A percentile compares a stretch with the other conserved stretches of the same genome.
Conservation (phyloP, 164 flowering plant species). For the Malania oleifera region DNA sequence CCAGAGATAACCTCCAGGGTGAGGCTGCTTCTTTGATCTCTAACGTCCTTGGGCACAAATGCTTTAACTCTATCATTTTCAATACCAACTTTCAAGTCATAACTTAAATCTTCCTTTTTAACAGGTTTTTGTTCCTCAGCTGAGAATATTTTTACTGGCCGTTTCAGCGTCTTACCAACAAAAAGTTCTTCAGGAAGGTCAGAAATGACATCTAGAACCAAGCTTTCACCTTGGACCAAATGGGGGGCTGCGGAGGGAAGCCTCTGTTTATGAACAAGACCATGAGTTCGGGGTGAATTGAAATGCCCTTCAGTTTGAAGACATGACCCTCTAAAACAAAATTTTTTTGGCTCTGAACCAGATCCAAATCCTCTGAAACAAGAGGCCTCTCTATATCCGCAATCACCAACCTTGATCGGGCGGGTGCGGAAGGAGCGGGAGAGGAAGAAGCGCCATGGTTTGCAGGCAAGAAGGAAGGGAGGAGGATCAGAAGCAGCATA, state of each 20-base stretch:
- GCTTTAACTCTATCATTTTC: constrained; percentile 24
- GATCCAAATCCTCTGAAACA: constrained; percentile 44
- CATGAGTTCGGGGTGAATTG: constrained; percentile 38
- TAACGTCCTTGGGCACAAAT: constrained; percentile 19
- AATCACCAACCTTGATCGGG: constrained; percentile 53
- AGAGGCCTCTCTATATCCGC: constrained; percentile 86
- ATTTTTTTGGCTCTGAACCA: constrained; percentile 29
- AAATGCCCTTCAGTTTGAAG: constrained; percentile 42
- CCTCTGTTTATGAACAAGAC: constrained; percentile 54
- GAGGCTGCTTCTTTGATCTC: constrained; percentile 65
- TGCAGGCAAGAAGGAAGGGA: constrained; percentile 55
- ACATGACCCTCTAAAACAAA: constrained; percentile 45
- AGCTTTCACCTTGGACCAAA: constrained; percentile 47
- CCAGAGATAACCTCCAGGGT: constrained; percentile 84
- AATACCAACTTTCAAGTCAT: constrained; percentile 14
- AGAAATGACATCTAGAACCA: constrained; percentile 53
- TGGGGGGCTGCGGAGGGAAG: constrained; percentile 34
- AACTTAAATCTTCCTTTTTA: constrained; percentile 32
- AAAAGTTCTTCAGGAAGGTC: constrained; percentile 52
- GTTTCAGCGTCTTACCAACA: constrained; percentile 77
- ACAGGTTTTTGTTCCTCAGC: constrained; percentile 38
- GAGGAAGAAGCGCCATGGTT: constrained; percentile 76
- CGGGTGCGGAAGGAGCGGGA: constrained; percentile 30
- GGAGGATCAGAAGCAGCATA: constrained; percentile 53
- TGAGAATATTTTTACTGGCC: constrained; percentile 25